Percentiles rank a stretch among this genome's conserved stretches.
phyloP scores from a whole-genome alignment of 768 basidiomycete genomes.

The Tephrocybe rancida region DNA sequence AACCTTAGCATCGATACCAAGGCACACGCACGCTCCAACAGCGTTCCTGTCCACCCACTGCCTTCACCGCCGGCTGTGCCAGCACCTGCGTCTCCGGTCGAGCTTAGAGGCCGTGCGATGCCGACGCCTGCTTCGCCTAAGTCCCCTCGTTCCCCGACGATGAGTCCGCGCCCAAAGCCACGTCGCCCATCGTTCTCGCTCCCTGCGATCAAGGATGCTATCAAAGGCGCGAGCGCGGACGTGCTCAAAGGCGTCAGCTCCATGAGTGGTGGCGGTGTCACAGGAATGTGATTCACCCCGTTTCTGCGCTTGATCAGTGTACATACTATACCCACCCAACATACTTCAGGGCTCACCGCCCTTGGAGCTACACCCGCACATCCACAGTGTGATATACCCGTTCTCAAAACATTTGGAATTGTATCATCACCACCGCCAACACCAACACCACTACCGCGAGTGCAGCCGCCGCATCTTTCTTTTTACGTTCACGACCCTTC shows the following conservation, averaged over 20 bases:
- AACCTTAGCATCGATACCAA: background rate
- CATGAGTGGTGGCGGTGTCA: constrained; percentile 11
- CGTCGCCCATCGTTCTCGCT: constrained; percentile 18
- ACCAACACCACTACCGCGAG: background rate
- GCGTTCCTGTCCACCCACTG: background rate
- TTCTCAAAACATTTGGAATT: background rate
- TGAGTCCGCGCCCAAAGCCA: constrained; percentile 4
- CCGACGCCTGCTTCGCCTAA: background rate
- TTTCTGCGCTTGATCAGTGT: no score
- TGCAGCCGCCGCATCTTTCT: background rate
- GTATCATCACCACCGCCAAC: constrained; percentile 6
- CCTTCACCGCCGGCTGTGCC: background rate
- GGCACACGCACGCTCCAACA: background rate
- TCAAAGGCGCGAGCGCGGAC: constrained; percentile 18
- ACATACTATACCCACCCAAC: background rate
- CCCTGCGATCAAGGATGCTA: constrained; percentile 16
- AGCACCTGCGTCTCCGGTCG: background rate
- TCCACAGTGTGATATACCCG: constrained; percentile 1
- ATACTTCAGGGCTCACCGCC: background rate
- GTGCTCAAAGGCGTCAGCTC: constrained; percentile 20
- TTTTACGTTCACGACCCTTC: background rate
- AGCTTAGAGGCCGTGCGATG: background rate
- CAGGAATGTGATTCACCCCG: constrained; percentile 3
- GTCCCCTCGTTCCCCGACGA: background rate
- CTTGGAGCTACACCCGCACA: background rate